Conservation (phyloP, 495 filamentous ascomycete species). For the Aspergillus conjunctus region DNA sequence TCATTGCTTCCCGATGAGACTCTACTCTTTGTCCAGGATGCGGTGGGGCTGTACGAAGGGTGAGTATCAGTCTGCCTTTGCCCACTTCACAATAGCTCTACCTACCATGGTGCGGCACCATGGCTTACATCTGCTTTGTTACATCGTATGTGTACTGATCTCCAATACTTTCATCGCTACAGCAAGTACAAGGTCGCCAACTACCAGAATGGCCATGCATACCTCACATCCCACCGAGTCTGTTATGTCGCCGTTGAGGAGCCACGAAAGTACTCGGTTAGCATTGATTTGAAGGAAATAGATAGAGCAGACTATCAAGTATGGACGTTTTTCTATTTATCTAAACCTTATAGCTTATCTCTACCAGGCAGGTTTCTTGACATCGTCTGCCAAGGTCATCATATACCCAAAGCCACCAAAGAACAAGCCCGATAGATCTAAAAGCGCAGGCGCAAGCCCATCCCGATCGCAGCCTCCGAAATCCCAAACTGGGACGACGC, state of each 20-base stretch:
- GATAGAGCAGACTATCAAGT: conserved; percentile 92
- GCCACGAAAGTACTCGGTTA: conserved; percentile 80
- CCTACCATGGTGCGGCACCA: background rate
- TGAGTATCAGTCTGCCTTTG: conserved; percentile 47
- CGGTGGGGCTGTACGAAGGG: conserved; percentile 97
- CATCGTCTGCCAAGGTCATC: conserved; percentile 92
- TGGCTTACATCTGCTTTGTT: background rate
- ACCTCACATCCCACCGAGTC: conserved; percentile 89
- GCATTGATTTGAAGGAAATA: conserved; percentile 85
- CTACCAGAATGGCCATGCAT: conserved; percentile 93
- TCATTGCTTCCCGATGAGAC: conserved; percentile 86
- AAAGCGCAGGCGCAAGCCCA: conserved; percentile 39
- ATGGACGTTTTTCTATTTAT: conserved; percentile 26
- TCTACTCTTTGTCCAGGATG: conserved; percentile 93
- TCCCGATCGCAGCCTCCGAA: conserved; percentile 31
- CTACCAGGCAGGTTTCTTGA: conserved; percentile 82
- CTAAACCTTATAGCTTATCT: conserved; percentile 20
- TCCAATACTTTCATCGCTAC: conserved; percentile 7
- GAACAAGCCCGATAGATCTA: conserved; percentile 41
- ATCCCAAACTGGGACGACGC: conserved; percentile 25
- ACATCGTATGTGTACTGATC: conserved; percentile 14
- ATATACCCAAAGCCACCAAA: conserved; percentile 77
- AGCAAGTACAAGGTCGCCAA: conserved; percentile 96
- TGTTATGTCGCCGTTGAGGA: conserved; percentile 94
- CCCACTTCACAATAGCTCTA: conserved; percentile 4